Evolutionary conservation across 2,329 filamentous ascomycete species (phyloP).

Genomic region (Neopestalotiopsis sp.): DNA sequence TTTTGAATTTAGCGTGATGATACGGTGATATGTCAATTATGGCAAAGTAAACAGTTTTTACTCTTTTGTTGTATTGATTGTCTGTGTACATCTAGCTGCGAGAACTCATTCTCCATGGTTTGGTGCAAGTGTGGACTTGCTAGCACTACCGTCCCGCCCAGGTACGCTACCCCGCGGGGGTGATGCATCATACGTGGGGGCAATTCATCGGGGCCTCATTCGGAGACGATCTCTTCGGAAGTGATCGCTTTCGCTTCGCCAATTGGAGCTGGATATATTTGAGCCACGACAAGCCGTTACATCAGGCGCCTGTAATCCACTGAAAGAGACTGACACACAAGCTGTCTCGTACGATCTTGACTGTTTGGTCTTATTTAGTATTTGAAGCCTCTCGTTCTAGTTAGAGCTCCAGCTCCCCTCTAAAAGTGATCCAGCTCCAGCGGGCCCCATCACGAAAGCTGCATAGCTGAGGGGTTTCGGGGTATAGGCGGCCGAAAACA

Average conservation of each 20-base stretch:
- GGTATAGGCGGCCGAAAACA: conserved; percentile 5
- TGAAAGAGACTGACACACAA: no score
- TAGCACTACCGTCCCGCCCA: background rate
- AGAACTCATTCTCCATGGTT: background rate
- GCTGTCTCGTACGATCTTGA: background rate
- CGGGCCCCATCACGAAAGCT: background rate
- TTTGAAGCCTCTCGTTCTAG: background rate
- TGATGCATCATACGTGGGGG: background rate
- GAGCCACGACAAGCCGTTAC: no score
- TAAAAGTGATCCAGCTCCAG: background rate
- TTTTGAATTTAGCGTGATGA: background rate
- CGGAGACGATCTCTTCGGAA: background rate
- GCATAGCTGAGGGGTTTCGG: conserved; percentile 1
- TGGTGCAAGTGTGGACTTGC: background rate
- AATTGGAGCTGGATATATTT: background rate
- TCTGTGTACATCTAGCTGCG: background rate
- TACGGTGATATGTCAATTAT: background rate
- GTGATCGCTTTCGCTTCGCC: background rate
- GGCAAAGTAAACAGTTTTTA: no score
- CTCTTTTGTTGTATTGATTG: no score
- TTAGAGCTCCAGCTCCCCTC: background rate
- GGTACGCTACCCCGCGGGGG: background rate
- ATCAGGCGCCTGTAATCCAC: no score
- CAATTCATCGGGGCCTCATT: background rate
- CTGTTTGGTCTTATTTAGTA: background rate